These are phyloP conservation scores for Eutrema japonicum DNA, from an alignment of 345 rosid species.

Conservation along the genomic window DNA sequence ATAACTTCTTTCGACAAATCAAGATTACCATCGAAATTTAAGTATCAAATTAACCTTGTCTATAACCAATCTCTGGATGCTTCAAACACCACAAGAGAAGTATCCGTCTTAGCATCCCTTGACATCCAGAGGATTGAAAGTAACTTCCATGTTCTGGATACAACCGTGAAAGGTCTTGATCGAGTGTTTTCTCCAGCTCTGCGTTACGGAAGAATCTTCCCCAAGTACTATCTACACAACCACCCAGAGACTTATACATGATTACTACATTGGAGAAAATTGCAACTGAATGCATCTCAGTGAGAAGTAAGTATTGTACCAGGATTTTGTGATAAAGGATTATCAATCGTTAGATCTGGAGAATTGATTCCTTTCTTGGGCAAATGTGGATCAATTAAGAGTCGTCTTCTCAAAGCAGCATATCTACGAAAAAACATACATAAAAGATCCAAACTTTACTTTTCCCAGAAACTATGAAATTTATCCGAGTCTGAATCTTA, in stretches of 20 bases:
- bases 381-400: conserved; percentile 78
- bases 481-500: conserved; percentile 13
- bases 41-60: conserved; percentile 66
- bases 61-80: conserved; percentile 86
- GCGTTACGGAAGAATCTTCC: conserved; percentile 94
- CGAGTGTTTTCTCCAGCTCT: conserved; percentile 92
- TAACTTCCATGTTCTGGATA: conserved; percentile 96
- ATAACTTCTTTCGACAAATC: background rate
- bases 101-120: conserved; percentile 91
- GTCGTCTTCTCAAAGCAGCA: conserved; percentile 79
- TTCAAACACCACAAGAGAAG: conserved; percentile 91
- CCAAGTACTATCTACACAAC: conserved; percentile 88
- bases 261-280: background rate
- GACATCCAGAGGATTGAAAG: conserved; percentile 95
- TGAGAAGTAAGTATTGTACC: conserved; percentile 50
- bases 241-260: background rate
- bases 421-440: conserved; percentile 51
- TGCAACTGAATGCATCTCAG: background rate
- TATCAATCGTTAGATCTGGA: conserved; percentile 73
- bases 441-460: conserved; percentile 15
- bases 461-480: background rate
- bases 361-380: conserved; percentile 68
- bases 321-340: conserved; percentile 96
- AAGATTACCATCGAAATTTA: background rate
- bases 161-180: conserved; percentile 89